A percentile compares a stretch with the other conserved stretches of the same genome.
These are phyloP conservation scores for carrot (Daucus carota) DNA, from an alignment of 129 eudicot genomes.

Conservation along the genomic window DH1_v3.0 NC_030385.2:37183501-37184000, in stretches of 20 bases:
- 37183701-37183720: neutral
- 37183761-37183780: slow-evolving; percentile 94
- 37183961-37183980: slow-evolving; percentile 92
- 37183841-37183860: slow-evolving; percentile 94
- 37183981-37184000: slow-evolving; percentile 60
- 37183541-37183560: no score
- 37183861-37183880: slow-evolving; percentile 81
- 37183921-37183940: slow-evolving; percentile 90
- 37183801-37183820: slow-evolving; percentile 92
- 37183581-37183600: neutral
- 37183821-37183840: slow-evolving; percentile 98
- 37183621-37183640: no score
- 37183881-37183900: slow-evolving; percentile 90
- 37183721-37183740: neutral
- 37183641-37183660: neutral
- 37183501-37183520: no score
- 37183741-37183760: neutral
- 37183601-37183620: neutral
- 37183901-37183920: slow-evolving; percentile 97
- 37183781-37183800: slow-evolving; percentile 94
- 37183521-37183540: no score
- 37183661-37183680: neutral
- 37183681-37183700: neutral
- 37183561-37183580: neutral
- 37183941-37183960: slow-evolving; percentile 88